phyloP scores from a whole-genome alignment of 2,329 filamentous ascomycete species.

The Diaporthe velutina region DNA sequence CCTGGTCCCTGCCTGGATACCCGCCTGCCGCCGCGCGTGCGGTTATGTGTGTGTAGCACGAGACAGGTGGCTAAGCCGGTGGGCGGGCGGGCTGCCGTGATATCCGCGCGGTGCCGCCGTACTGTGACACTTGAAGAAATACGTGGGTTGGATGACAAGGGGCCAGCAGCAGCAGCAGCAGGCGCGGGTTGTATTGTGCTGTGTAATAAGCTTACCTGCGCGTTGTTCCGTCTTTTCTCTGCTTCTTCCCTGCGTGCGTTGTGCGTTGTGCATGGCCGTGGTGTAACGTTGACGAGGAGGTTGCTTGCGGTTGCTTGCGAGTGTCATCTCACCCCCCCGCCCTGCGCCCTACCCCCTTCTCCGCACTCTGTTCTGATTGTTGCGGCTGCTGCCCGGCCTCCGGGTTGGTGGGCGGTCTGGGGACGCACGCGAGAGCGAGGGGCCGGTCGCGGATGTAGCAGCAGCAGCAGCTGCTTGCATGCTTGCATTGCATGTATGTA shows the following conservation, averaged over 20 bases:
- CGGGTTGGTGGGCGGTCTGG: too few relatives aligned
- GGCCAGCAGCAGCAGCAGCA: too few relatives aligned
- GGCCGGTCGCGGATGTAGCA: conserved; percentile 16
- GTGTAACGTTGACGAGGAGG: conserved; percentile 14
- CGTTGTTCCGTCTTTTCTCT: background rate
- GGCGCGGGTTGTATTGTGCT: background rate
- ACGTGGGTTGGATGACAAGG: background rate
- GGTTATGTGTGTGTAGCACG: background rate
- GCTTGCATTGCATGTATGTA: background rate
- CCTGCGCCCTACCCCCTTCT: too few relatives aligned
- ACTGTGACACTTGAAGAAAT: background rate
- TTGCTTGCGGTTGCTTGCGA: background rate
- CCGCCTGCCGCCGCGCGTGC: conserved; percentile 12
- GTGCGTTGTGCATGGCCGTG: background rate
- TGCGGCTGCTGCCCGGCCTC: background rate
- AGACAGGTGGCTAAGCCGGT: background rate
- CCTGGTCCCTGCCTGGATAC: background rate
- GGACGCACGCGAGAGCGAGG: background rate
- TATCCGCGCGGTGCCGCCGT: background rate
- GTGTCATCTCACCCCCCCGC: too few relatives aligned
- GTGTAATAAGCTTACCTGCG: background rate
- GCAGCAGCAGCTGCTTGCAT: background rate
- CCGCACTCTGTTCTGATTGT: too few relatives aligned
- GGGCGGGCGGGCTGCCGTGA: background rate
- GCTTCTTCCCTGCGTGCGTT: background rate